Evolutionary conservation across 805 yeast genomes (phyloP).

Genomic region (Debaryomyces maramus): DNA sequence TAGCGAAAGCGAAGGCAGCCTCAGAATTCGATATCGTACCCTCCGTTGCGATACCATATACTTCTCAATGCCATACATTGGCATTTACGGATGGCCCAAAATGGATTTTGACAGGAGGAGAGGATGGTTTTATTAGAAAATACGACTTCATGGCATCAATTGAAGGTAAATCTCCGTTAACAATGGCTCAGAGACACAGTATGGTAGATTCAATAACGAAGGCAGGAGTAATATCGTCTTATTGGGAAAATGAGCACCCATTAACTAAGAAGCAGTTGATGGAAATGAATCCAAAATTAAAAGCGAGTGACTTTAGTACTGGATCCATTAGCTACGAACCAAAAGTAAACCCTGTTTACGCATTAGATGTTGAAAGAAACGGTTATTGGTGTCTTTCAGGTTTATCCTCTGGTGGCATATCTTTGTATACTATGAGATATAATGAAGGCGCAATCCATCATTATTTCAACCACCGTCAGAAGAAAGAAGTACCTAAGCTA

Average conservation of each 20-base stretch:
- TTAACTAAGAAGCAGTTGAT: slow-evolving; percentile 42
- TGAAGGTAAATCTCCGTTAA: slow-evolving; percentile 82
- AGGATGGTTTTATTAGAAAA: slow-evolving; percentile 89
- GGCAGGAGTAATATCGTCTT: slow-evolving; percentile 79
- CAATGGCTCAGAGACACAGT: slow-evolving; percentile 88
- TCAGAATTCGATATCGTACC: slow-evolving; percentile 73
- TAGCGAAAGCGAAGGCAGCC: slow-evolving; percentile 50
- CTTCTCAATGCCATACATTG: slow-evolving; percentile 73
- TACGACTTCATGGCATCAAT: slow-evolving; percentile 84
- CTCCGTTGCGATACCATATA: slow-evolving; percentile 82
- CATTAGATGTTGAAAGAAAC: slow-evolving; percentile 80
- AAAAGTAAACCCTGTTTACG: slow-evolving; percentile 77
- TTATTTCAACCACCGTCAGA: slow-evolving; percentile 50
- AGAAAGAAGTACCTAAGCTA: slow-evolving; percentile 23
- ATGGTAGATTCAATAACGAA: slow-evolving; percentile 81
- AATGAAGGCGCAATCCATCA: slow-evolving; percentile 81
- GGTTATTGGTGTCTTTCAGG: slow-evolving; percentile 87
- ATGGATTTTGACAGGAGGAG: slow-evolving; percentile 93
- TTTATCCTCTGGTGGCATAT: slow-evolving; percentile 78
- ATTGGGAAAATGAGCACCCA: slow-evolving; percentile 98
- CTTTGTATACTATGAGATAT: slow-evolving; percentile 78
- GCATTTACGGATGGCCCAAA: slow-evolving; percentile 78
- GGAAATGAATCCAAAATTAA: slow-evolving; percentile 36
- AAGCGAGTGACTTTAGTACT: slow-evolving; percentile 32
- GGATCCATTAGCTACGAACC: slow-evolving; percentile 54